phyloP scores from a whole-genome alignment of 768 basidiomycete genomes.

The Leccinum longicurvipes region DNA sequence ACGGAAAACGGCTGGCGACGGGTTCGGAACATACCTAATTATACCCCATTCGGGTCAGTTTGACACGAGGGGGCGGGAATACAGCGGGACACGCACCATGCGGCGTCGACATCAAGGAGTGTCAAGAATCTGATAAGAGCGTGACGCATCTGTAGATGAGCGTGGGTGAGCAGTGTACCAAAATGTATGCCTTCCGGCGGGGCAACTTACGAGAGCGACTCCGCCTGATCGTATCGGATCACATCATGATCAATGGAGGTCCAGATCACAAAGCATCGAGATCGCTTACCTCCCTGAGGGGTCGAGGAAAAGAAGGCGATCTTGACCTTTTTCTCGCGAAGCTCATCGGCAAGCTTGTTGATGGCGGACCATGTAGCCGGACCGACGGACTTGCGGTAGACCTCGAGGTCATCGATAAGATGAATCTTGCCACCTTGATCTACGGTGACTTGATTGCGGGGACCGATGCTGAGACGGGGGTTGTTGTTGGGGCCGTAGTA shows the following conservation, averaged over 20 bases:
- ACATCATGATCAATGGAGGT: slow-evolving; percentile 5
- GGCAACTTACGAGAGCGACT: slow-evolving; percentile 76
- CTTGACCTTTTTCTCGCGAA: slow-evolving; percentile 82
- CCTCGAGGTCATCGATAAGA: slow-evolving; percentile 77
- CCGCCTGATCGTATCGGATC: slow-evolving; percentile 54
- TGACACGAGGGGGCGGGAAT: slow-evolving; percentile 6
- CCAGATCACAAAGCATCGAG: slow-evolving; percentile 15
- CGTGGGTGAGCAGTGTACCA: slow-evolving; percentile 12
- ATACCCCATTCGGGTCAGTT: slow-evolving; percentile 3
- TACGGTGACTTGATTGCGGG: slow-evolving; percentile 84
- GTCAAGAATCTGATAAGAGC: slow-evolving; percentile 85
- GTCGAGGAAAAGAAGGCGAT: slow-evolving; percentile 95
- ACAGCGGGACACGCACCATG: slow-evolving; percentile 56
- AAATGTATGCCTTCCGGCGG: slow-evolving; percentile 13
- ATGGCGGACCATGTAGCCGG: slow-evolving; percentile 79
- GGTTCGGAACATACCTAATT: slow-evolving; percentile 83
- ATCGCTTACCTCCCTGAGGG: slow-evolving; percentile 77
- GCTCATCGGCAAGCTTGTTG: slow-evolving; percentile 75
- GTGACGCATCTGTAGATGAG: slow-evolving; percentile 74
- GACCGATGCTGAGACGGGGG: slow-evolving; percentile 76
- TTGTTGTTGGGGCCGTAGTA: slow-evolving; percentile 81
- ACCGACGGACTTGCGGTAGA: slow-evolving; percentile 71
- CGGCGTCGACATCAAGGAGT: slow-evolving; percentile 74
- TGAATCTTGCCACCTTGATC: slow-evolving; percentile 86
- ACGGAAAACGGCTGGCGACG: slow-evolving; percentile 85